Evolutionary conservation across 2,329 filamentous ascomycete genomes (phyloP).

Genomic region (Penicillium sp.): DNA sequence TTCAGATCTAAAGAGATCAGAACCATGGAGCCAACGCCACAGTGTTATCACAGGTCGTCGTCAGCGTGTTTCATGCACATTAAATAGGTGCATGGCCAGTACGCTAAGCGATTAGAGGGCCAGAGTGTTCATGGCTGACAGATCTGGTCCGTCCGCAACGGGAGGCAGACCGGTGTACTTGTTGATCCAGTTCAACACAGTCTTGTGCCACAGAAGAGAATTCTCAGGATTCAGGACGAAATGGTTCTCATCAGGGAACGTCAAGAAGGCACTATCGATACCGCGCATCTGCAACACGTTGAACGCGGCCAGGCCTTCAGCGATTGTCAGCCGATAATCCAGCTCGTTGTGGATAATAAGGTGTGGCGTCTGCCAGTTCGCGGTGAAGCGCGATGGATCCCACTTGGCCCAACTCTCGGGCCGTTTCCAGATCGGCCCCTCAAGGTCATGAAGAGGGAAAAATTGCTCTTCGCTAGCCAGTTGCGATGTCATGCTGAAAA

Average conservation of each 20-base stretch:
- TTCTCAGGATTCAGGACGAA: constrained; percentile 94
- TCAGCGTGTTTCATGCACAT: not conserved
- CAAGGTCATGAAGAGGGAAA: constrained; percentile 55
- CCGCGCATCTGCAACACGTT: constrained; percentile 76
- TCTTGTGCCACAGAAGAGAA: constrained; percentile 82
- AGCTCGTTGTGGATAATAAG: constrained; percentile 87
- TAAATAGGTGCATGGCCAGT: not conserved
- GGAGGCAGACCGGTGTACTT: constrained; percentile 54
- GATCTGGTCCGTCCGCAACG: constrained; percentile 35
- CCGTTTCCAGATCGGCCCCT: constrained; percentile 51
- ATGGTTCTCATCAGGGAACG: constrained; percentile 77
- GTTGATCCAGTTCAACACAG: constrained; percentile 77
- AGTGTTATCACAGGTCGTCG: not conserved
- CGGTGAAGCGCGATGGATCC: constrained; percentile 58
- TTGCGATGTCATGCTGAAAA: constrained; percentile 46
- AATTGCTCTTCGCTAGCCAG: constrained; percentile 55
- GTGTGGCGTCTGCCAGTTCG: constrained; percentile 81
- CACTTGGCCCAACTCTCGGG: constrained; percentile 55
- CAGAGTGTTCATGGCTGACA: constrained; percentile 19
- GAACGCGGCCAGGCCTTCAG: constrained; percentile 81
- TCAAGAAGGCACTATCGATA: constrained; percentile 74
- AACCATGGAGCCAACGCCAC: not conserved
- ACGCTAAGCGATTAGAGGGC: constrained; percentile 13
- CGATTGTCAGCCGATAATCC: constrained; percentile 83
- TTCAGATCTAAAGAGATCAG: constrained; percentile 1